Conservation (phyloP, 2,329 filamentous ascomycete genomes). For the Aureobasidium zeae region DNA sequence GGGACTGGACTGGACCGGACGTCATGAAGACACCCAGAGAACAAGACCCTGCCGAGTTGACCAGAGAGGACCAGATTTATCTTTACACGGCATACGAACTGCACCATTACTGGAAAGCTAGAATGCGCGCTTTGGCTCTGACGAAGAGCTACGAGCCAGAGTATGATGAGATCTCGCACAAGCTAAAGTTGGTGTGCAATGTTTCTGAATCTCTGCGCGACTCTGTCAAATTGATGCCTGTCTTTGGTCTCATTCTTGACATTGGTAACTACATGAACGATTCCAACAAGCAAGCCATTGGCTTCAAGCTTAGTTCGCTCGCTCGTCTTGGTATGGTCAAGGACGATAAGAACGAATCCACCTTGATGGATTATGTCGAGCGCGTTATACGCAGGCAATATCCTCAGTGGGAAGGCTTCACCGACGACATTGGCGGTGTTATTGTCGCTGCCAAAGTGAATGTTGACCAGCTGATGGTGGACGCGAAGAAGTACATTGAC, state of each 20-base stretch:
- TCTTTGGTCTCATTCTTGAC: conserved; percentile 88
- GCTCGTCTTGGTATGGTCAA: conserved; percentile 94
- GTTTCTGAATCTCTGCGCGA: conserved; percentile 86
- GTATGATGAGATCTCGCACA: conserved; percentile 82
- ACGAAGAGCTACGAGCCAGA: conserved; percentile 77
- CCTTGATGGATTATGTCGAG: conserved; percentile 89
- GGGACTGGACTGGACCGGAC: conserved; percentile 88
- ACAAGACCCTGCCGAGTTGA: conserved; percentile 77
- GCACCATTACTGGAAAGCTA: conserved; percentile 96
- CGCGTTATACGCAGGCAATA: conserved; percentile 95
- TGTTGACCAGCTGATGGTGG: conserved; percentile 78
- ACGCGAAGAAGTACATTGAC: conserved; percentile 86
- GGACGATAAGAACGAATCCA: conserved; percentile 97
- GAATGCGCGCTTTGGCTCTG: conserved; percentile 81
- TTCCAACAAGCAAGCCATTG: conserved; percentile 92
- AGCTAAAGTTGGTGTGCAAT: conserved; percentile 73
- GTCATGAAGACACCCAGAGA: conserved; percentile 70
- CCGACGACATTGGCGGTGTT: conserved; percentile 73
- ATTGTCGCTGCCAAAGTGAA: conserved; percentile 80
- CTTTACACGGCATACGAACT: conserved; percentile 87
- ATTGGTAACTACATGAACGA: conserved; percentile 99
- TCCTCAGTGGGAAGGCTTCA: conserved; percentile 85
- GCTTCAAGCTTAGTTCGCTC: conserved; percentile 95
- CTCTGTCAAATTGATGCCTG: conserved; percentile 89
- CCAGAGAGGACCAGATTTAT: conserved; percentile 90